phyloP scores from a whole-genome alignment of 2,329 filamentous ascomycete species.

The Trichoderma breve region DNA sequence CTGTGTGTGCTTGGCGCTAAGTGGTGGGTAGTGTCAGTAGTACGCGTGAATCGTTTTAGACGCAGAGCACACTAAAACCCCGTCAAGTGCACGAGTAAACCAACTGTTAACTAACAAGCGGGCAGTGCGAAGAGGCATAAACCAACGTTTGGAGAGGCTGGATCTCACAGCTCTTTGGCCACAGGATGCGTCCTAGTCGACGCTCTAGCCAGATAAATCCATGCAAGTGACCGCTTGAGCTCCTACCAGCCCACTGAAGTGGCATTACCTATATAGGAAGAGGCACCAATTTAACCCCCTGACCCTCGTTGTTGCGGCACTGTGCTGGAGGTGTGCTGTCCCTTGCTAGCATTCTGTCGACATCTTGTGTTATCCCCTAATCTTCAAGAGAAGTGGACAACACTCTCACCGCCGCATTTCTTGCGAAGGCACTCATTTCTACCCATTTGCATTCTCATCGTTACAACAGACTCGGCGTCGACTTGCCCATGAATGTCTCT shows the following conservation, averaged over 20 bases:
- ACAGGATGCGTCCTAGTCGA: neutral
- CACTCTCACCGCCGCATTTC: slow-evolving; percentile 20
- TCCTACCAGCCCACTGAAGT: neutral
- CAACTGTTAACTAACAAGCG: neutral
- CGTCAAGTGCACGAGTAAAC: neutral
- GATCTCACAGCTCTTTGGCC: neutral
- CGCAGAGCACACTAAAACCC: neutral
- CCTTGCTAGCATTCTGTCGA: slow-evolving; percentile 17
- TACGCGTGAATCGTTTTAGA: neutral
- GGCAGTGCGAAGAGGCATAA: slow-evolving; percentile 1
- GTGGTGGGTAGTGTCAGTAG: neutral
- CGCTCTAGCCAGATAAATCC: slow-evolving; percentile 5
- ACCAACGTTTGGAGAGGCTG: neutral
- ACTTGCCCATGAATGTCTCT: slow-evolving; percentile 19
- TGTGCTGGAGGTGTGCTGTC: slow-evolving; percentile 16
- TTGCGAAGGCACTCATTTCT: slow-evolving; percentile 22
- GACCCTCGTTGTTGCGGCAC: slow-evolving; percentile 13
- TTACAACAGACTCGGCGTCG: neutral
- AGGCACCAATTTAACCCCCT: slow-evolving; percentile 12
- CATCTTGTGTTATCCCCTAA: slow-evolving; percentile 17
- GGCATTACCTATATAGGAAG: slow-evolving; percentile 16
- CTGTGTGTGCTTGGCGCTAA: neutral
- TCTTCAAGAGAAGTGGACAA: slow-evolving; percentile 17
- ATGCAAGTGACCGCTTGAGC: slow-evolving; percentile 4
- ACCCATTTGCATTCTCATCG: slow-evolving; percentile 8